A percentile compares a stretch with the other conserved stretches of the same genome.
Evolutionary conservation across 495 filamentous ascomycete species (phyloP).

Genomic region (Trichocladium uniseriatum): DNA sequence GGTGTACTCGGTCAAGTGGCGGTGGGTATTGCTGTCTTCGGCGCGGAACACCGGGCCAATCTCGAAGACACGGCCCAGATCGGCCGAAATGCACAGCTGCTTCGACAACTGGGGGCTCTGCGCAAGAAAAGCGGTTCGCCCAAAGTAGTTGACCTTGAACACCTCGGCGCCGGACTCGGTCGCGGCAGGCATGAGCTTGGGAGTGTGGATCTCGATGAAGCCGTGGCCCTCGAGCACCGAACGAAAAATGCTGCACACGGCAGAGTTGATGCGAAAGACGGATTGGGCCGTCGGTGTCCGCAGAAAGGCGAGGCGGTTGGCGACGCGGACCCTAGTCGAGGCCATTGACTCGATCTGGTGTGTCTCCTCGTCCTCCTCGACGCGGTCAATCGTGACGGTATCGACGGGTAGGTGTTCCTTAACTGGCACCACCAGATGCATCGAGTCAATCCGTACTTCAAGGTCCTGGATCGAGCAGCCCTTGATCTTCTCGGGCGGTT

Average conservation of each 20-base stretch:
- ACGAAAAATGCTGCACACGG: slow-evolving; percentile 71
- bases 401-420: slow-evolving; percentile 65
- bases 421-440: slow-evolving; percentile 56
- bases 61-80: slow-evolving; percentile 85
- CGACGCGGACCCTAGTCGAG: slow-evolving; percentile 44
- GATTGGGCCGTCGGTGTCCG: slow-evolving; percentile 78
- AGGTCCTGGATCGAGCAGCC: slow-evolving; percentile 66
- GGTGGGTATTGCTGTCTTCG: slow-evolving; percentile 93
- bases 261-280: slow-evolving; percentile 72
- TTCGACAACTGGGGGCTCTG: slow-evolving; percentile 93
- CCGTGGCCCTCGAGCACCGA: slow-evolving; percentile 64
- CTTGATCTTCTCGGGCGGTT: slow-evolving; percentile 65
- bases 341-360: slow-evolving; percentile 33
- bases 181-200: slow-evolving; percentile 81
- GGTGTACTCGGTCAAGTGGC: slow-evolving; percentile 93
- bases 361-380: slow-evolving; percentile 31
- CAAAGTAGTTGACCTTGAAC: slow-evolving; percentile 94
- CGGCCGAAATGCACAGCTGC: slow-evolving; percentile 88
- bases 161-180: slow-evolving; percentile 89
- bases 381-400: slow-evolving; percentile 40
- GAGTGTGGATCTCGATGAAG: slow-evolving; percentile 88
- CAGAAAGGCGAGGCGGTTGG: slow-evolving; percentile 79
- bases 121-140: slow-evolving; percentile 75
- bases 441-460: slow-evolving; percentile 70
- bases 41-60: slow-evolving; percentile 95